These are phyloP conservation scores for Fraxinus excelsior DNA, from an alignment of 257 asterid species.

Conservation along the genomic window DNA sequence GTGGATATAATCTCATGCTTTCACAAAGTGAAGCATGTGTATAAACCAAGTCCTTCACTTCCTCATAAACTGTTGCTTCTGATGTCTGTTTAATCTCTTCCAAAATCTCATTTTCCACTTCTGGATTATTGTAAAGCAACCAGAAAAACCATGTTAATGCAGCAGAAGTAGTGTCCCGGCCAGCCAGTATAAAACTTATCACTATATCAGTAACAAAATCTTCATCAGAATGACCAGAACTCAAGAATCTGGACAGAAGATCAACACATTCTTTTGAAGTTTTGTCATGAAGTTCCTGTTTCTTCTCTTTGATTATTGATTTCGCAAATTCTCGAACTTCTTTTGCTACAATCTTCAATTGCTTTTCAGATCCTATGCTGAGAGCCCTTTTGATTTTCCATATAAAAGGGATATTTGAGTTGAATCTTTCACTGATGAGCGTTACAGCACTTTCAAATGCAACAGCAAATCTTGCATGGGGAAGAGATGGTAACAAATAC, in stretches of 20 bases:
- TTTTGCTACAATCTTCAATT: constrained; percentile 18
- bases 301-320: constrained; percentile 39
- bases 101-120: constrained; percentile 43
- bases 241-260: constrained; percentile 54
- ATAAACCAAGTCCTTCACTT: constrained; percentile 57
- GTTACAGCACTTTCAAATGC: constrained; percentile 47
- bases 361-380: constrained; percentile 49
- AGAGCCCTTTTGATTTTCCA: constrained; percentile 53
- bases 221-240: constrained; percentile 49
- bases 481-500: constrained; percentile 44
- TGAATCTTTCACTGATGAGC: constrained; percentile 37
- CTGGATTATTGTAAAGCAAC: constrained; percentile 37
- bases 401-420: constrained; percentile 29
- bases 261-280: constrained; percentile 42
- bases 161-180: constrained; percentile 68
- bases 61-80: constrained; percentile 36
- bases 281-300: constrained; percentile 26
- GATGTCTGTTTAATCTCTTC: constrained; percentile 33
- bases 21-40: constrained; percentile 64
- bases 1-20: constrained; percentile 69
- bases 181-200: constrained; percentile 68
- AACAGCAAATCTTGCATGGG: constrained; percentile 43
- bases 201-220: constrained; percentile 56
- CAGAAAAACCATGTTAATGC: constrained; percentile 77
- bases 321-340: constrained; percentile 50